Base-by-base conservation (phyloP, 192 early-diverging fungal genomes). In the Gryganskiella cystojenkinii region DNA sequence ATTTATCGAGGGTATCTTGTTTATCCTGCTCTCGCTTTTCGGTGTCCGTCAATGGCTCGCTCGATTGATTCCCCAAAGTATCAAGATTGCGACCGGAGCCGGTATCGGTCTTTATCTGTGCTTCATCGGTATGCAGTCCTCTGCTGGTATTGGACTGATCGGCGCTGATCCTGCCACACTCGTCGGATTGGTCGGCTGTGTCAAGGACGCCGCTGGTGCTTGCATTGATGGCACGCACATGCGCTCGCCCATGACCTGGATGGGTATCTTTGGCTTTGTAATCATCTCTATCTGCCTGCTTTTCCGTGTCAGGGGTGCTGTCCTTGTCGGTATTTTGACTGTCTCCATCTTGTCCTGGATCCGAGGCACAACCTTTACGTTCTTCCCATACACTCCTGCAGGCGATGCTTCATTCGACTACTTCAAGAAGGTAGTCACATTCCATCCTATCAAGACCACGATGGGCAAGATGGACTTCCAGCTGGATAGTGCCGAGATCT, bases 1-100 rank as follows among this genome's bases (percentile, higher is more conserved):
- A 37, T 90, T 91, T 55, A 85, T 94, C 63, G 93, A 94, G 83
- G 93, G 93, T 7, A 56, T 94, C 35, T 82, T 93, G 51, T 94
- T 93, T 61, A 79, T 92, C 52, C 57, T 88, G 17, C 82, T 94
- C 22, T 90, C 93, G 17, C 79, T 90, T 20, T 67, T 94, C 22
- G 92, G 92, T 47, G 66, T 93, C 14, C 87, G 92, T 35, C 92
- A 94, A 81, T 87, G 87, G 81, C 80, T 94, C 62, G 90, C 91
- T 25, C 81, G 86, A 15, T 45, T 89, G 47, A 89, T 94, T 31
- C 92, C 92, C 8, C 72, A 80, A 68, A 80, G 80, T 53, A 83
- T 93, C 52, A 92, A 91, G 71, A 82, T 88, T 13, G 92, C 91
- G n/a, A 90, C 87, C 24, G 88, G 86, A 19, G 81, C 86, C 22